These are phyloP conservation scores for Penicillium fuscoglaucum DNA, from an alignment of 2,329 filamentous ascomycete species.

Conservation along the genomic window DNA sequence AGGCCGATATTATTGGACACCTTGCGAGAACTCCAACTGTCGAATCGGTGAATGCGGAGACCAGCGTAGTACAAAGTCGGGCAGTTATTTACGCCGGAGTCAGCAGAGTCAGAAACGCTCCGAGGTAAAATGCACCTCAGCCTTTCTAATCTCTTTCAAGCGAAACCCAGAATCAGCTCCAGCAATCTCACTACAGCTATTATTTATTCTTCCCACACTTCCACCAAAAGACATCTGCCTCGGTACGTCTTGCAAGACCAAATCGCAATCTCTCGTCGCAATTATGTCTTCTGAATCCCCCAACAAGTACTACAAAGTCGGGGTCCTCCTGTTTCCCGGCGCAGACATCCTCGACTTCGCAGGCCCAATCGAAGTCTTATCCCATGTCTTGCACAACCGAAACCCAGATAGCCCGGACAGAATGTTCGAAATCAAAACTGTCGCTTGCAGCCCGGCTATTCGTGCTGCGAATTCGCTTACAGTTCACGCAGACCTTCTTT, in stretches of 20 bases:
- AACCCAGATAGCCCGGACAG: constrained; percentile 28
- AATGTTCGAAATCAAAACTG: constrained; percentile 38
- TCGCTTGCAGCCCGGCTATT: constrained; percentile 31
- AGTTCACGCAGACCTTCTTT: constrained; percentile 33
- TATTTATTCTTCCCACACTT: not conserved
- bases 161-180: not conserved
- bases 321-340: constrained; percentile 39
- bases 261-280: not conserved
- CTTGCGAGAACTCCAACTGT: not conserved
- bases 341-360: constrained; percentile 46
- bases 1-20: not conserved
- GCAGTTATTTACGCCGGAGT: not conserved
- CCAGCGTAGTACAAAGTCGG: constrained; percentile 18
- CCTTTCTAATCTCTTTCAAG: not conserved
- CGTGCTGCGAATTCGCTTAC: constrained; percentile 29
- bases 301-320: constrained; percentile 37
- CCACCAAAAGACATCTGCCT: not conserved
- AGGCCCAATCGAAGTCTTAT: constrained; percentile 42
- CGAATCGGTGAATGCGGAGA: constrained; percentile 7
- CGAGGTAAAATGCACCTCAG: constrained; percentile 9
- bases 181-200: not conserved
- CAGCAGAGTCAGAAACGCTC: constrained; percentile 13
- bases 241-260: not conserved
- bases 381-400: constrained; percentile 29
- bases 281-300: constrained; percentile 13